phyloP scores from a whole-genome alignment of 208 protist species.

The Naegleria gruberi region DNA sequence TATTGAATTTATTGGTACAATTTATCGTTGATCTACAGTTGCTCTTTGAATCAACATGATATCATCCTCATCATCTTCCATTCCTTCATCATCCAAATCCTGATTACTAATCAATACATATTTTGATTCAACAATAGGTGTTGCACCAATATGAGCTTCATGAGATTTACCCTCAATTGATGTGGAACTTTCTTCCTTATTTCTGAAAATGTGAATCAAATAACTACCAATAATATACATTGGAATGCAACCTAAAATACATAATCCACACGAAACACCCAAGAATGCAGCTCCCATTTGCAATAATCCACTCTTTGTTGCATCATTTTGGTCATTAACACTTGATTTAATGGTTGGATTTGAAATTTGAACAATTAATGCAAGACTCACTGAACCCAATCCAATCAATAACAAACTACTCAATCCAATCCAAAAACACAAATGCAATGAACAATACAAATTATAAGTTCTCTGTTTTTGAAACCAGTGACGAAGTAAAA shows the following conservation, averaged over 20 bases:
- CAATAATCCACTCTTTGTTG: neutral
- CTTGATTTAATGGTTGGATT: neutral
- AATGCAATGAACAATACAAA: neutral
- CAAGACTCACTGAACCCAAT: neutral
- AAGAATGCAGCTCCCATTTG: neutral
- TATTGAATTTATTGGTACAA: too few relatives aligned
- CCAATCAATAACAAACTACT: neutral
- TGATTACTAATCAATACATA: neutral
- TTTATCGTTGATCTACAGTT: too few relatives aligned
- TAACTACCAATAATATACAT: neutral
- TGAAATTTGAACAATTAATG: neutral
- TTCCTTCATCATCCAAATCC: neutral
- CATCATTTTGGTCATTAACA: too few relatives aligned
- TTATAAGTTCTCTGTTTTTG: neutral
- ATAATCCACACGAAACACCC: neutral
- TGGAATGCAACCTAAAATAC: neutral
- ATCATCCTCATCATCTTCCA: neutral
- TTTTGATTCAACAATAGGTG: too few relatives aligned
- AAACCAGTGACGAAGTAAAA: neutral
- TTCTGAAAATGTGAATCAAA: neutral
- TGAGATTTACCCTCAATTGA: neutral
- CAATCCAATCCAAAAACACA: neutral
- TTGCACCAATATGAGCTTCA: neutral
- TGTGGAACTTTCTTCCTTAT: neutral
- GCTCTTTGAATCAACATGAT: neutral